These are phyloP conservation scores for Talaromyces sp. DNA, from an alignment of 2,329 filamentous ascomycete genomes.

Conservation along the genomic window DNA sequence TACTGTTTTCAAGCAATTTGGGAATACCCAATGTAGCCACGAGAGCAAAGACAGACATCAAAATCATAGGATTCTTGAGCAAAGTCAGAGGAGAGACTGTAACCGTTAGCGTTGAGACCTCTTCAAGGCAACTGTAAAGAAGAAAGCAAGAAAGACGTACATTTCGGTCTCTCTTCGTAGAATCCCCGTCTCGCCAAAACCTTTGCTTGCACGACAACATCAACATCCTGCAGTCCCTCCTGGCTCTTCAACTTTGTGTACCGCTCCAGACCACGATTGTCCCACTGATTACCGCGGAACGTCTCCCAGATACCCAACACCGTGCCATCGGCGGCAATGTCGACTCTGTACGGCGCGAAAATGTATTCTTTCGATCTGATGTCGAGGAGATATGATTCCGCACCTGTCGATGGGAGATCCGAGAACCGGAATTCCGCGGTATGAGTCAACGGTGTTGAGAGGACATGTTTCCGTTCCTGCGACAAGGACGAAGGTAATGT, in stretches of 20 bases:
- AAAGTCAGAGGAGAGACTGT: constrained; percentile 74
- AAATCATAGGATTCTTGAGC: constrained; percentile 93
- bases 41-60: constrained; percentile 81
- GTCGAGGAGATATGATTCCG: constrained; percentile 70
- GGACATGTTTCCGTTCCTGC: constrained; percentile 32
- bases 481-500: constrained; percentile 40
- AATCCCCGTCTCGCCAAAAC: constrained; percentile 65
- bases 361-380: constrained; percentile 69
- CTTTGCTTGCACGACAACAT: constrained; percentile 58
- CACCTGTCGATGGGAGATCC: constrained; percentile 51
- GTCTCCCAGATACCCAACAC: constrained; percentile 73
- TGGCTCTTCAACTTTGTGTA: constrained; percentile 35
- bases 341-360: constrained; percentile 77
- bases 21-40: constrained; percentile 87
- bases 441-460: constrained; percentile 62
- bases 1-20: constrained; percentile 93
- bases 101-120: not conserved
- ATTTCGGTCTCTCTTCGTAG: constrained; percentile 70
- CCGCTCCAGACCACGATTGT: constrained; percentile 64
- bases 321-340: constrained; percentile 49
- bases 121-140: not conserved
- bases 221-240: not conserved
- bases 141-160: constrained; percentile 63
- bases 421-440: constrained; percentile 71
- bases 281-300: constrained; percentile 85